A percentile compares a stretch with the other conserved stretches of the same genome.
These are phyloP conservation scores for Monosporascus sp. DNA, from an alignment of 2,329 filamentous ascomycete species.

Conservation along the genomic window DNA sequence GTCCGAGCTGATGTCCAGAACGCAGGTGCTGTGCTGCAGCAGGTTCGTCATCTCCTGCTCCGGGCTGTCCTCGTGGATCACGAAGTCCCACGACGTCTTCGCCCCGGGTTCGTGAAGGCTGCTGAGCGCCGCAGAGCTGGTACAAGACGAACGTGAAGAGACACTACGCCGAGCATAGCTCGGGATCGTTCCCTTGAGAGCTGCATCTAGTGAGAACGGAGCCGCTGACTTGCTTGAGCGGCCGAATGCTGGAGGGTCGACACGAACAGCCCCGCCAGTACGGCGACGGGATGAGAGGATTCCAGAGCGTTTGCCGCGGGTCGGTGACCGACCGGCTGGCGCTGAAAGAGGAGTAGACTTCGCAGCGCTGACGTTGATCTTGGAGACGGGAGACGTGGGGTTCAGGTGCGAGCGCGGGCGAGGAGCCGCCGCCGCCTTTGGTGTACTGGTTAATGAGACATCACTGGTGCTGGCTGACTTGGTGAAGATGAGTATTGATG, in stretches of 20 bases:
- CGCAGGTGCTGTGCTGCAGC: slow-evolving; percentile 83
- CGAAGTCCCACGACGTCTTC: slow-evolving; percentile 78
- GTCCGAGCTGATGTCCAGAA: slow-evolving; percentile 84
- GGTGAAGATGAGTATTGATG: slow-evolving; percentile 40
- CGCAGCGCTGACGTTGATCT: slow-evolving; percentile 37
- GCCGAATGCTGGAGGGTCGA: slow-evolving; percentile 63
- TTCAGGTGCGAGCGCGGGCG: slow-evolving; percentile 43
- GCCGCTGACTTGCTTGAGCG: slow-evolving; percentile 43
- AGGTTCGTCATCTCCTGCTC: slow-evolving; percentile 90
- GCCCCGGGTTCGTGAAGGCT: slow-evolving; percentile 40
- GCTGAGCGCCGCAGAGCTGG: slow-evolving; percentile 24
- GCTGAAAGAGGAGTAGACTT: slow-evolving; percentile 54
- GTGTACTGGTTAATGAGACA: slow-evolving; percentile 29
- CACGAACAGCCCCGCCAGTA: slow-evolving; percentile 58
- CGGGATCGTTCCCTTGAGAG: slow-evolving; percentile 70
- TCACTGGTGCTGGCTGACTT: slow-evolving; percentile 34
- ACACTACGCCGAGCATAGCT: slow-evolving; percentile 46
- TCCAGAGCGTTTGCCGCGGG: slow-evolving; percentile 61
- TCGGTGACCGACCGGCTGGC: slow-evolving; percentile 78
- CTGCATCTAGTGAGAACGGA: slow-evolving; percentile 81
- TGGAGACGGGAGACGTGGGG: slow-evolving; percentile 47
- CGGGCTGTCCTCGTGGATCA: slow-evolving; percentile 87
- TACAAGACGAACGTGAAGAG: slow-evolving; percentile 19
- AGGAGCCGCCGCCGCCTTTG: slow-evolving; percentile 23
- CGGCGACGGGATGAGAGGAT: slow-evolving; percentile 65